Evolutionary conservation across 1,284 basidiomycete species (phyloP), one percentile per base, ranked within the genome.

Genomic region (Marasmius tenuissimus): DNA sequence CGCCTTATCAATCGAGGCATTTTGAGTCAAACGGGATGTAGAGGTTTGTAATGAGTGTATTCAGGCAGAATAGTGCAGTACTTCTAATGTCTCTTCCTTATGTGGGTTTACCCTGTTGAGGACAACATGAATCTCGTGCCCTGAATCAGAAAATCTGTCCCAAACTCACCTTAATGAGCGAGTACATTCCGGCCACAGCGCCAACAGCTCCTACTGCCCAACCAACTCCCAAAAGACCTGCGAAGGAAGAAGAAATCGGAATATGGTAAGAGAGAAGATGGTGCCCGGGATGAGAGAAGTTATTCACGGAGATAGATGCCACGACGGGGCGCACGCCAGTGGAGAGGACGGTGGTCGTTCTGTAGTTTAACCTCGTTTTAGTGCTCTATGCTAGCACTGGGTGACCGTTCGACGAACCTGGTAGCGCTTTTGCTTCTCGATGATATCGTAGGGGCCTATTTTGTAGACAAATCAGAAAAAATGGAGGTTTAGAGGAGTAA

Each of bases 371-470:
- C 38, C 5, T 8, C n/a, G 52, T 18, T 34, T 18, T 33, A 34
- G 33, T 35, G 6, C 6, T 33, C 20, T 33, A 3, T 4, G 1
- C 20, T 37, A 2, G 27, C 18, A n/a, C 16, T 35, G 2, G 6
- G 14, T 14, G 6, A 37, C 11, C 7, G 18, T 12, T 33, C 22
- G 14, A 39, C 48, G 39, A 39, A 35, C 54, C 54, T 48, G 53
- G 22, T 57, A 48, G 2, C 45, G 57, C 27, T 58, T 58, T 58
- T 92, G 90, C 72, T 75, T 86, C 76, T 88, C 83, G 56, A 84
- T 71, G 65, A 91, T 81, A 61, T 70, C 73, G 80, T 92, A 90
- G 64, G 84, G 85, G 65, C 81, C 91, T 89, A 69, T 48, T 68
- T 59, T 4, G 27, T 27, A 4, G 4, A 65, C 38, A 52, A 65